These are phyloP conservation scores for Fusarium sp. DNA, from an alignment of 2,329 filamentous ascomycete genomes.

Conservation along the genomic window DNA sequence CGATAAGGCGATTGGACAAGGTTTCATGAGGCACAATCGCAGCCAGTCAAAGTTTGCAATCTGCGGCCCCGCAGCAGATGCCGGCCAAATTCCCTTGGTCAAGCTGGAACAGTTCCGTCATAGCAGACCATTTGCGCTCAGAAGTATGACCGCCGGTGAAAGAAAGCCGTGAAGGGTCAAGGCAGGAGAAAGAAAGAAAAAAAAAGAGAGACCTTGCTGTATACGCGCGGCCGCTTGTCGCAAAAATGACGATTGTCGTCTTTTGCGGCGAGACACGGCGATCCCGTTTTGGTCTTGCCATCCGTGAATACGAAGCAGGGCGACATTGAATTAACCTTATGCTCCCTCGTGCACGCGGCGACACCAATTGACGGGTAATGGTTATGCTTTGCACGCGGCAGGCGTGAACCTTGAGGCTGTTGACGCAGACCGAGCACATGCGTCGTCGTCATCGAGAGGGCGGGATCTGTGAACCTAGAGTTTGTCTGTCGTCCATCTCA, in stretches of 20 bases:
- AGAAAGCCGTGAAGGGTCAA: slow-evolving; percentile 7
- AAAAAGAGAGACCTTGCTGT: slow-evolving; percentile 21
- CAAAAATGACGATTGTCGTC: slow-evolving; percentile 24
- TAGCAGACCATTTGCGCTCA: slow-evolving; percentile 35
- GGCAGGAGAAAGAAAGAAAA: slow-evolving; percentile 23
- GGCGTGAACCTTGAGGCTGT: slow-evolving; percentile 14
- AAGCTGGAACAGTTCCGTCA: slow-evolving; percentile 38
- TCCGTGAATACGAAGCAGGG: slow-evolving; percentile 18
- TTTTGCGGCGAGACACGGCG: slow-evolving; percentile 37
- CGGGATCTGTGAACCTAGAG: slow-evolving; percentile 28
- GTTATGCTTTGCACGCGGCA: slow-evolving; percentile 5
- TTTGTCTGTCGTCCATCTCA: slow-evolving; percentile 13
- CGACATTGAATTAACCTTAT: slow-evolving; percentile 37
- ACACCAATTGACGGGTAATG: slow-evolving; percentile 16
- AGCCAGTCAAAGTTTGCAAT: slow-evolving; percentile 36
- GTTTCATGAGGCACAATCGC: slow-evolving; percentile 4
- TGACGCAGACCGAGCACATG: slow-evolving; percentile 12
- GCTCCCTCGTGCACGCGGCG: slow-evolving; percentile 20
- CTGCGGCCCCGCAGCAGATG: slow-evolving; percentile 26
- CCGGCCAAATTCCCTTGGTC: slow-evolving; percentile 30
- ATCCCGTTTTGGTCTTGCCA: slow-evolving; percentile 27
- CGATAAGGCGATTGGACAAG: slow-evolving; percentile 47
- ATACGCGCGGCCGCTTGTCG: slow-evolving; percentile 23
- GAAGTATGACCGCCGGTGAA: slow-evolving; percentile 23
- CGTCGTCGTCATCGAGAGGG: slow-evolving; percentile 26